Percentiles rank a stretch among this genome's conserved stretches.
Conservation (phyloP, 805 yeast species). For the Ogataea nitratoaversa region DNA sequence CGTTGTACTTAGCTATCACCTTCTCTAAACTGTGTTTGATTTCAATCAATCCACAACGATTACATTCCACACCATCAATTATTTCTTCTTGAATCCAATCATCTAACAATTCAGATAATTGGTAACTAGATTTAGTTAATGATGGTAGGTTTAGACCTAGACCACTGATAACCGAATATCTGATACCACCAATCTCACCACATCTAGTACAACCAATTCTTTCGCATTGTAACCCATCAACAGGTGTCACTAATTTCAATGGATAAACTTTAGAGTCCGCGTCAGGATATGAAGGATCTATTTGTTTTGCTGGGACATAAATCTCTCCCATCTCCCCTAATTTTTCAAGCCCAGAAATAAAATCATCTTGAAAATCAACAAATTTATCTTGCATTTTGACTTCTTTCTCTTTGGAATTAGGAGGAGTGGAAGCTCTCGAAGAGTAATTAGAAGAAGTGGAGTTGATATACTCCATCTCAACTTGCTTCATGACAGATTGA, state of each 20-base stretch:
- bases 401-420: conserved; percentile 16
- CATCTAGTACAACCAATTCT: conserved; percentile 87
- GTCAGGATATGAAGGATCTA: conserved; percentile 62
- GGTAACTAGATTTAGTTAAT: conserved; percentile 36
- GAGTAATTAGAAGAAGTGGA: conserved; percentile 14
- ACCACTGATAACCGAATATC: conserved; percentile 76
- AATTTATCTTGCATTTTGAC: conserved; percentile 26
- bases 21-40: conserved; percentile 47
- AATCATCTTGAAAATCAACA: conserved; percentile 24
- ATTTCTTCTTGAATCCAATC: conserved; percentile 78
- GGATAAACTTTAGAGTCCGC: conserved; percentile 44
- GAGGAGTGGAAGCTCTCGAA: conserved; percentile 2
- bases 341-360: conserved; percentile 36
- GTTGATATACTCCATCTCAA: conserved; percentile 54
- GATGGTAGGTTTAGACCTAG: conserved; percentile 65
- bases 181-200: conserved; percentile 91
- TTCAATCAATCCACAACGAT: conserved; percentile 76
- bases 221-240: conserved; percentile 85
- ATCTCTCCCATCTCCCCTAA: conserved; percentile 62
- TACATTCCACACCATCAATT: conserved; percentile 92
- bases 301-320: conserved; percentile 67
- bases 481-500: conserved; percentile 65
- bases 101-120: conserved; percentile 49
- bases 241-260: conserved; percentile 71
- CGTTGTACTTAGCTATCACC: conserved; percentile 29